phyloP scores from a whole-genome alignment of 345 rosid species.

The Punica granatum region DNA sequence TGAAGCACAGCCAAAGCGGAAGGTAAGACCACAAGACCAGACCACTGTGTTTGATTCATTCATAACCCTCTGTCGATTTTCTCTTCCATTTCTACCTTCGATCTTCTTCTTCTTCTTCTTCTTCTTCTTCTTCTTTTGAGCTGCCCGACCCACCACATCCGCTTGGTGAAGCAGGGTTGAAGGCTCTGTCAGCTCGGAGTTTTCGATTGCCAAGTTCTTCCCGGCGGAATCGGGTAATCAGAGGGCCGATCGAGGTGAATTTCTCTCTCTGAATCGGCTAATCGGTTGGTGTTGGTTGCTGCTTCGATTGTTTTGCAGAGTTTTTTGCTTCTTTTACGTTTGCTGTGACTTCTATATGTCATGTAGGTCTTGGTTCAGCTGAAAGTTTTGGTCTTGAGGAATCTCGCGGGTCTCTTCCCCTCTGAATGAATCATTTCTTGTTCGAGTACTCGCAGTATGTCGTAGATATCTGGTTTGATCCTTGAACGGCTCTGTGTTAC shows the following conservation, averaged over 20 bases:
- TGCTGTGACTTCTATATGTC: not conserved
- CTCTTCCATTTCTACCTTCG: not conserved
- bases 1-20: not conserved
- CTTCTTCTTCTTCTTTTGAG: too few species aligned
- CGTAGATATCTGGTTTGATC: not conserved
- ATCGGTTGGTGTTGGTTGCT: not conserved
- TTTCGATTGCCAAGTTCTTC: not conserved
- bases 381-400: not conserved
- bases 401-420: not conserved
- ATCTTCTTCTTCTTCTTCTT: not conserved
- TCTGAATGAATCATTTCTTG: not conserved
- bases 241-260: constrained; percentile 1
- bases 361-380: not conserved
- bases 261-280: not conserved
- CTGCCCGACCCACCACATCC: not conserved
- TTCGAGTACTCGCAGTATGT: not conserved
- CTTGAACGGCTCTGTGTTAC: not conserved
- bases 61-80: not conserved
- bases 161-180: not conserved
- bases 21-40: not conserved
- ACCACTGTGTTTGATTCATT: not conserved
- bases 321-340: not conserved
- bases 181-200: not conserved
- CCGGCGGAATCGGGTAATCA: not conserved
- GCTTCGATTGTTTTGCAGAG: not conserved